Percentiles rank a stretch among this genome's conserved stretches.
Conservation (phyloP, 2,329 filamentous ascomycete genomes). For the Ceratocystis cubensis region DNA sequence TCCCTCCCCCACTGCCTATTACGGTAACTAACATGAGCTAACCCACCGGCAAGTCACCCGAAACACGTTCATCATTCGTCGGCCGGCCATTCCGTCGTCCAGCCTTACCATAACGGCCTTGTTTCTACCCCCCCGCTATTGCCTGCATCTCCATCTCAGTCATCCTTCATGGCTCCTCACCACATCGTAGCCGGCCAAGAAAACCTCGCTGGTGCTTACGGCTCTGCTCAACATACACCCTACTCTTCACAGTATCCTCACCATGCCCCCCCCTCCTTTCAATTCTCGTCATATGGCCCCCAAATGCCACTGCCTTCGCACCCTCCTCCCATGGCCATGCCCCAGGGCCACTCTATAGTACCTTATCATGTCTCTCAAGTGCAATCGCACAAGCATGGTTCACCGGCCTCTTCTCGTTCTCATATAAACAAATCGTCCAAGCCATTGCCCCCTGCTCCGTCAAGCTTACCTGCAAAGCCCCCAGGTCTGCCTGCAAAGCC, state of each 20-base stretch:
- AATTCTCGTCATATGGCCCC: background rate
- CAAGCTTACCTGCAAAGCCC: constrained; percentile 15
- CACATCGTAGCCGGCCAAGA: constrained; percentile 7
- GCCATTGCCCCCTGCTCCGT: constrained; percentile 8
- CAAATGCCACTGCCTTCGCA: constrained; percentile 2
- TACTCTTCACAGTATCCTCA: background rate
- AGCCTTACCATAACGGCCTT: background rate
- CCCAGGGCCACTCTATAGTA: background rate
- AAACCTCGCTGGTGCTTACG: background rate
- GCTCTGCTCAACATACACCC: background rate
- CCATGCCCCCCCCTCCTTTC: background rate
- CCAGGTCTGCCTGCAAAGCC: constrained; percentile 14
- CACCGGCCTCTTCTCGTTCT: background rate
- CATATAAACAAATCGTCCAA: background rate
- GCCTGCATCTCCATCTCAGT: background rate
- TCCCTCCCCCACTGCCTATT: constrained; percentile 13
- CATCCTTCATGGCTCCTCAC: constrained; percentile 9
- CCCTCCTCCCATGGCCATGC: background rate
- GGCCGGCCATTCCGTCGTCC: background rate
- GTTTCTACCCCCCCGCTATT: background rate
- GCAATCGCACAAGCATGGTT: background rate
- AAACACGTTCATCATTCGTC: background rate
- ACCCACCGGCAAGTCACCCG: constrained; percentile 8
- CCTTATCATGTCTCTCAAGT: constrained; percentile 1
- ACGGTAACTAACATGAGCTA: constrained; percentile 18